phyloP scores from a whole-genome alignment of 352 stramenopile genomes.

The Elongisporangium prolatum region DNA sequence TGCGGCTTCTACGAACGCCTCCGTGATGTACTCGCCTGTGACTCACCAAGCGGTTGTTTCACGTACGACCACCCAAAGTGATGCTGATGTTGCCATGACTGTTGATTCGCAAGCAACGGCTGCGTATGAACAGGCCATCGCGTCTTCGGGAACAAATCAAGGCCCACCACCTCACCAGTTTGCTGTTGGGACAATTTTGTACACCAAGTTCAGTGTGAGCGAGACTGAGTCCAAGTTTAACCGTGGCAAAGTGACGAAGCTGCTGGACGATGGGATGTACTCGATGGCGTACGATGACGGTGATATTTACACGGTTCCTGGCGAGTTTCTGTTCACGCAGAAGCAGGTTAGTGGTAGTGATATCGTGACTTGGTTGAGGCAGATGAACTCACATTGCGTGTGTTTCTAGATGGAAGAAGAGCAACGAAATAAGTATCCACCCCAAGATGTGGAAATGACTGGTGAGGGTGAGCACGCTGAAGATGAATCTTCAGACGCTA shows the following conservation, averaged over 20 bases:
- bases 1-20: neutral
- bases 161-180: slow-evolving; percentile 21
- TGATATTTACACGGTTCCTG: slow-evolving; percentile 37
- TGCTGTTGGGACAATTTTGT: slow-evolving; percentile 25
- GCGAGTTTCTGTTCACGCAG: slow-evolving; percentile 41
- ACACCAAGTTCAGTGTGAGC: slow-evolving; percentile 37
- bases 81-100: neutral
- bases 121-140: neutral
- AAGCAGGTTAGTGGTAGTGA: slow-evolving; percentile 28
- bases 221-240: slow-evolving; percentile 34
- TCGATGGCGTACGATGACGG: slow-evolving; percentile 53
- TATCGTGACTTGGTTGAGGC: neutral
- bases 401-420: slow-evolving; percentile 35
- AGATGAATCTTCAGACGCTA: neutral
- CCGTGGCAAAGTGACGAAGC: slow-evolving; percentile 32
- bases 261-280: slow-evolving; percentile 36
- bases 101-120: neutral
- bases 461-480: neutral
- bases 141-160: neutral
- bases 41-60: neutral
- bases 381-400: slow-evolving; percentile 8
- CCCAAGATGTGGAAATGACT: slow-evolving; percentile 21
- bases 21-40: slow-evolving; percentile 2
- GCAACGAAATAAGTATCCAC: slow-evolving; percentile 4
- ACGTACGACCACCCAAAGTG: neutral